Evolutionary conservation across 352 stramenopile species (phyloP), one percentile per base, ranked within the genome.

Genomic region (Globisporangium abappressorium): DNA sequence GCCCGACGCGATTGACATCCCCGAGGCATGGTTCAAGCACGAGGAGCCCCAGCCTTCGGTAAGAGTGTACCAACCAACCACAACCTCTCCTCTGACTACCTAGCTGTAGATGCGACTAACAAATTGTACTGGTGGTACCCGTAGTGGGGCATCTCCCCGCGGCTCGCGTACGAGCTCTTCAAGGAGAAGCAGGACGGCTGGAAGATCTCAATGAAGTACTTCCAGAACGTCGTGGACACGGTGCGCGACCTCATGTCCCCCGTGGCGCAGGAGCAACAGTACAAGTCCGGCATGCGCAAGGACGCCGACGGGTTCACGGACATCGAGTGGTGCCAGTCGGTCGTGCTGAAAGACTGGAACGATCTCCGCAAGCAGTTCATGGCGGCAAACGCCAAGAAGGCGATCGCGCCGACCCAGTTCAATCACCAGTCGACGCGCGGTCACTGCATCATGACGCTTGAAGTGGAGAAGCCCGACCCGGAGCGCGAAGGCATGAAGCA

Each of bases 141-240:
- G 47, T 49, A 90, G 83, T 98, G 93, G 93, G 93, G 92, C 18
- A 92, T 98, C 67, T 98, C 97, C 70, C 91, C 92, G 24, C 88
- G 89, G 3, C 78, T 98, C 11, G 94, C 92, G 18, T 98, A 98
- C 76, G 91, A 98, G 53, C 66, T 98, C 30, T 98, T 98, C 76
- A 87, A 97, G 69, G 88, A 98, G 68, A 97, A 97, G 70, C 82
- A 97, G 66, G 94, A 98, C 64, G 94, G 94, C 63, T 98, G 94
- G 94, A 98, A 98, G 75, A 95, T 98, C 71, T 97, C 91, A 33
- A 98, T 98, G 94, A 98, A 98, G 79, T 98, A 98, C 73, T 98
- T 98, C 71, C 94, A 98, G 71, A 98, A 98, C 72, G 94, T 98
- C 46, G 94, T 98, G 8, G 94, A 98, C 75, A 98, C 90, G 3